These are phyloP conservation scores for Begonia masoniana DNA, from an alignment of 306 rosid species.

Conservation along the genomic window DNA sequence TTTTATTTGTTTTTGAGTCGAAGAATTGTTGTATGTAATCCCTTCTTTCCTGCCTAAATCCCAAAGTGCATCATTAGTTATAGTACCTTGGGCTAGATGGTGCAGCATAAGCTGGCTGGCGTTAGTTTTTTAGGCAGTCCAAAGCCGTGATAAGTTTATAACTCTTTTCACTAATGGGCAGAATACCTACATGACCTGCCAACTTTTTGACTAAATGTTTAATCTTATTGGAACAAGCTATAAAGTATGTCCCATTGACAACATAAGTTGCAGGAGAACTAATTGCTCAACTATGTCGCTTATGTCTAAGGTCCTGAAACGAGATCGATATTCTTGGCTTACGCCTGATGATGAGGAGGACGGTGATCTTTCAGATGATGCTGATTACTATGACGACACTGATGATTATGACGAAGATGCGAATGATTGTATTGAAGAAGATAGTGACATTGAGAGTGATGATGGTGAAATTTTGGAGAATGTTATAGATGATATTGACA, in stretches of 20 bases:
- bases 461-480: constrained; percentile 15
- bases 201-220: too few relatives aligned
- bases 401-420: background rate
- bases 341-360: constrained; percentile 1
- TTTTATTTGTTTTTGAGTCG: too few relatives aligned
- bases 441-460: constrained; percentile 6
- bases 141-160: too few relatives aligned
- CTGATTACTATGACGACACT: background rate
- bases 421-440: constrained; percentile 5
- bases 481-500: constrained; percentile 22
- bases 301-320: constrained; percentile 46
- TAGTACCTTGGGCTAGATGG: too few relatives aligned
- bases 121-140: too few relatives aligned
- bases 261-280: constrained; percentile 54
- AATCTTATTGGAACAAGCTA: background rate
- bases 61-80: too few relatives aligned
- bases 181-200: too few relatives aligned
- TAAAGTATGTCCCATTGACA: background rate
- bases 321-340: constrained; percentile 34
- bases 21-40: too few relatives aligned
- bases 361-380: background rate
- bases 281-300: constrained; percentile 65
- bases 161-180: too few relatives aligned
- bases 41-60: too few relatives aligned
- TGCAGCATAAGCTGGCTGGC: too few relatives aligned